These are phyloP conservation scores for Ceraceosorus guamensis DNA, from an alignment of 1,284 basidiomycete species.

Conservation along the genomic window DNA sequence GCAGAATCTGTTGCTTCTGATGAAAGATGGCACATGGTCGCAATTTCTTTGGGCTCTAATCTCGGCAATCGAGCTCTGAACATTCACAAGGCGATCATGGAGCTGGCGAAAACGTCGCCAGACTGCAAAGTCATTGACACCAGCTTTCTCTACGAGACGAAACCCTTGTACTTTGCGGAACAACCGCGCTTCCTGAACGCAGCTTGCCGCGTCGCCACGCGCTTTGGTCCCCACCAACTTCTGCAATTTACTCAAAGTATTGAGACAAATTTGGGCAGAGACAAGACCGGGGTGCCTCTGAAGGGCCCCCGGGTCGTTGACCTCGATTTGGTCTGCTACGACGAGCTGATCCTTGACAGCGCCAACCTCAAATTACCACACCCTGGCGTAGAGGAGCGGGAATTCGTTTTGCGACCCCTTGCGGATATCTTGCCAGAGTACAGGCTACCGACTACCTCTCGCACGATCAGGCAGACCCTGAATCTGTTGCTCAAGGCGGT, in stretches of 20 bases:
- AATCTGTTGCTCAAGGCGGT: slow-evolving; percentile 28
- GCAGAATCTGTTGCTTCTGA: background rate
- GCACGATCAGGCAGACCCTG: slow-evolving; percentile 36
- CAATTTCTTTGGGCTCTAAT: slow-evolving; percentile 81
- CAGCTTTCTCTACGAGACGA: slow-evolving; percentile 86
- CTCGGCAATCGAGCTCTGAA: slow-evolving; percentile 79
- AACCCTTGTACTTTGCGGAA: slow-evolving; percentile 89
- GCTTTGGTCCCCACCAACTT: slow-evolving; percentile 60
- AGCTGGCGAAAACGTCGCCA: slow-evolving; percentile 24
- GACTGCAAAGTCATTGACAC: slow-evolving; percentile 59
- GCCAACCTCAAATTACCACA: slow-evolving; percentile 77
- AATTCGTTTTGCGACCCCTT: slow-evolving; percentile 84
- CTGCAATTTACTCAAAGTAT: slow-evolving; percentile 66
- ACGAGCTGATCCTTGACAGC: slow-evolving; percentile 61
- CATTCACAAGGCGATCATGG: slow-evolving; percentile 68
- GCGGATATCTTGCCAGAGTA: slow-evolving; percentile 56
- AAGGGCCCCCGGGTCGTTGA: slow-evolving; percentile 88
- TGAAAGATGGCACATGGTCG: slow-evolving; percentile 51
- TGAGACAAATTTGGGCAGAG: slow-evolving; percentile 71
- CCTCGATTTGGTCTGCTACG: slow-evolving; percentile 80
- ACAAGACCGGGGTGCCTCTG: slow-evolving; percentile 60
- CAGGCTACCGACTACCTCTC: slow-evolving; percentile 39
- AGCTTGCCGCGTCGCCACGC: slow-evolving; percentile 72
- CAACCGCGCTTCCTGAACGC: slow-evolving; percentile 87
- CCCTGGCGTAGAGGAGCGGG: slow-evolving; percentile 69